phyloP scores from a whole-genome alignment of 2,329 filamentous ascomycete genomes.

The Calonectria multiphialidica region DNA sequence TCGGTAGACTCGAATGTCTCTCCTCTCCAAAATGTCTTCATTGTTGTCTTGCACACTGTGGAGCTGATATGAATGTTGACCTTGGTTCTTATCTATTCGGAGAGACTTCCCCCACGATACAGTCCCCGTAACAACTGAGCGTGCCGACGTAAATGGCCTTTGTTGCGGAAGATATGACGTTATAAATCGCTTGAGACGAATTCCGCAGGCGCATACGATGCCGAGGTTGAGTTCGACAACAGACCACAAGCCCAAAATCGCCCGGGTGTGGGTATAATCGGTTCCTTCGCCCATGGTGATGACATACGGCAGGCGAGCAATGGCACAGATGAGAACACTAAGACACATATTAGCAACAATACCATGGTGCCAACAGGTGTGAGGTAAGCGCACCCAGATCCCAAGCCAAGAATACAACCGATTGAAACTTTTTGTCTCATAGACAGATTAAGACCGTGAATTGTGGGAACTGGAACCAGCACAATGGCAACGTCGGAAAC shows the following conservation, averaged over 20 bases:
- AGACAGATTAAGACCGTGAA: neutral
- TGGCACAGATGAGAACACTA: neutral
- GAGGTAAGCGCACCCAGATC: neutral
- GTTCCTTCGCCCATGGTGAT: constrained; percentile 33
- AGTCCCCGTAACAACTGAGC: neutral
- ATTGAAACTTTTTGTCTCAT: neutral
- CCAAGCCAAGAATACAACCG: neutral
- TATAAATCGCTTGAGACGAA: constrained; percentile 38
- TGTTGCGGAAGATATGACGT: constrained; percentile 7
- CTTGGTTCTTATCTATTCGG: constrained; percentile 2
- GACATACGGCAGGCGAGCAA: neutral
- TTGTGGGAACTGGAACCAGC: neutral
- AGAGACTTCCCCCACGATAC: neutral
- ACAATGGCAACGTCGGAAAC: neutral
- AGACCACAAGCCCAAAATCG: constrained; percentile 47
- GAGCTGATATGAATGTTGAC: neutral
- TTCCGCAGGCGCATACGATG: constrained; percentile 53
- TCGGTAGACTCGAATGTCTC: neutral
- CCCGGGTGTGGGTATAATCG: constrained; percentile 46
- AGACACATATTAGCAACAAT: neutral
- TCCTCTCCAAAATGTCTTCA: neutral
- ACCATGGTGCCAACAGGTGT: neutral
- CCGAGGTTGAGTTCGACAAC: constrained; percentile 53
- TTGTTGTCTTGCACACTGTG: neutral
- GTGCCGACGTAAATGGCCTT: neutral